Evolutionary conservation across 129 eudicot genomes (phyloP), one percentile per base, ranked within the genome.

Genomic region (Flaveria linearis): DNA sequence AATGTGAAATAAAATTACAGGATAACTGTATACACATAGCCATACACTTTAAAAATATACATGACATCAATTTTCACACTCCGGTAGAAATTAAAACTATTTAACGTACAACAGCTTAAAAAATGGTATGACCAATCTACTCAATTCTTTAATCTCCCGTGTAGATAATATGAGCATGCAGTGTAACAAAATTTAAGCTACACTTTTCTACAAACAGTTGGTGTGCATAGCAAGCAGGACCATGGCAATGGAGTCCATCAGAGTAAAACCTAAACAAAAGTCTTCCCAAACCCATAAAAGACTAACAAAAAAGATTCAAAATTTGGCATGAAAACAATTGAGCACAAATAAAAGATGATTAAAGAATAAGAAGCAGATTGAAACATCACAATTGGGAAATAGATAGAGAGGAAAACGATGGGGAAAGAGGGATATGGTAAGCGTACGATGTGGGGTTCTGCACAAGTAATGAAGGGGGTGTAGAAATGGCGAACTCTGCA

Each of bases 121-220:
- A 58, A 56, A 58, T 58, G 66, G 66, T 23, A 58, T 23, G 2
- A 11, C 66, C 23, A 58, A 22, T 12, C 39, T 28, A 57, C 1
- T 57, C 30, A 57, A 57, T 8, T 60, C n/a, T 23, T 55, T 25
- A 61, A 4, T 28, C 68, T 28, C 43, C 18, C 68, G 30, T 62
- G 67, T 26, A 61, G 26, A 11, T 12, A 61, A 25, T 25, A 25
- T 25, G 42, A 61, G 67, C 33, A 58, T 58, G 39, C 66, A 60
- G 42, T 25, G 67, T 33, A 42, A 58, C 9, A 45, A 78, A 70
- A 58, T 33, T 78, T 5, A 36, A 22, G 82, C 77, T 71, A 71
- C 23, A 26, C 82, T 9, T 62, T 4, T 47, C 33, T 11, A 62
- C 82, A 79, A 79, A 71, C 78, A 79, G 66, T 79, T 71, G 82